Percentiles rank a stretch among this genome's conserved stretches.
Evolutionary conservation across 2,329 filamentous ascomycete species (phyloP).

Genomic region (Phialocephala sp.): DNA sequence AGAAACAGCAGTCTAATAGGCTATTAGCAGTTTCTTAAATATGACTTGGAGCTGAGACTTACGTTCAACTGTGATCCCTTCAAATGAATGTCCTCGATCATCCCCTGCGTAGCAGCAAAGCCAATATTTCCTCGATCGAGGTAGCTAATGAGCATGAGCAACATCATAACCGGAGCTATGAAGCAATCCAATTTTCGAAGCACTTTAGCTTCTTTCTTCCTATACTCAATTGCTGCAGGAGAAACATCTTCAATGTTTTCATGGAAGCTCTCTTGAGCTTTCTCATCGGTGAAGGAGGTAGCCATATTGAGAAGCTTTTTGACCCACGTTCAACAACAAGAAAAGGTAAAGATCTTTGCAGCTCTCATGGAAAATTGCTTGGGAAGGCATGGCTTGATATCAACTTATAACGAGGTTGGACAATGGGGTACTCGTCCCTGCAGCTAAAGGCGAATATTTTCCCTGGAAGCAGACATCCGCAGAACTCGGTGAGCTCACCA

Average conservation of each 20-base stretch:
- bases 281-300: slow-evolving; percentile 20
- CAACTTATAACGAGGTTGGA: background rate
- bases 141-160: slow-evolving; percentile 78
- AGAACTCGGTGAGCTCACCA: background rate
- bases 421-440: background rate
- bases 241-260: slow-evolving; percentile 17
- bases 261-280: slow-evolving; percentile 17
- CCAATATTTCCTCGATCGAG: slow-evolving; percentile 59
- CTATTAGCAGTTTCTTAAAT: background rate
- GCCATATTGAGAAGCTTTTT: background rate
- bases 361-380: background rate
- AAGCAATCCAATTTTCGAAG: slow-evolving; percentile 65
- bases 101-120: slow-evolving; percentile 21
- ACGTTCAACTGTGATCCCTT: slow-evolving; percentile 18
- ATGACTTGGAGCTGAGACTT: background rate
- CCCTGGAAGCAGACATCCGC: slow-evolving; percentile 2
- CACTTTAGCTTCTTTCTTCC: slow-evolving; percentile 42
- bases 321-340: background rate
- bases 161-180: slow-evolving; percentile 72
- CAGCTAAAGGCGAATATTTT: background rate
- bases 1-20: slow-evolving; percentile 17
- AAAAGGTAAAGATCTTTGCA: background rate
- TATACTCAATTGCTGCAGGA: slow-evolving; percentile 11
- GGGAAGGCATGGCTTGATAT: background rate
- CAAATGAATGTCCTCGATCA: slow-evolving; percentile 19